phyloP scores from a whole-genome alignment of 805 yeast species.

The Metschnikowia continentalis region DNA sequence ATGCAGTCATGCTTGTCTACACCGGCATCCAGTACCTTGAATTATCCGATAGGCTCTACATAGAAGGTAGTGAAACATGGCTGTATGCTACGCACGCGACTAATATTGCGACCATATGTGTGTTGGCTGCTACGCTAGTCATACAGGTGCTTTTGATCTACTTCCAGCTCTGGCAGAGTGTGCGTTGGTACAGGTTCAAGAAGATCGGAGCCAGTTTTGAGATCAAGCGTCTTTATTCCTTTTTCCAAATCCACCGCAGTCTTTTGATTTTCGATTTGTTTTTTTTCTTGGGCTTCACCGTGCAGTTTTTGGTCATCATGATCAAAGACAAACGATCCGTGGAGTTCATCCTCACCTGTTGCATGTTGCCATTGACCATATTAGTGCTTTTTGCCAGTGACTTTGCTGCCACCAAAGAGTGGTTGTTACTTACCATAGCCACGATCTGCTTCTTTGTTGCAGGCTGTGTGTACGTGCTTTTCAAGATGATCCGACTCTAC shows the following conservation, averaged over 20 bases:
- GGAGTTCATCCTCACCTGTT: slow-evolving; percentile 45
- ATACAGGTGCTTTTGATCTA: slow-evolving; percentile 26
- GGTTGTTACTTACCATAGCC: slow-evolving; percentile 20
- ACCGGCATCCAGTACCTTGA: slow-evolving; percentile 46
- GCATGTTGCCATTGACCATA: slow-evolving; percentile 43
- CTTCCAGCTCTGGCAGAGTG: slow-evolving; percentile 33
- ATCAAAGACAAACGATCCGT: slow-evolving; percentile 30
- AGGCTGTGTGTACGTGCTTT: slow-evolving; percentile 44
- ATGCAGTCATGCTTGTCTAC: slow-evolving; percentile 41
- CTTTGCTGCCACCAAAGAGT: slow-evolving; percentile 34
- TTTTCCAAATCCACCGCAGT: slow-evolving; percentile 39
- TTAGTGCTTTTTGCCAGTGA: slow-evolving; percentile 34
- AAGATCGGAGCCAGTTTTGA: slow-evolving; percentile 45
- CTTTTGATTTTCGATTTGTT: slow-evolving; percentile 40
- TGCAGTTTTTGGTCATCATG: slow-evolving; percentile 47
- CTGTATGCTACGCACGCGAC: slow-evolving; percentile 31
- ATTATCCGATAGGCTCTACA: slow-evolving; percentile 23
- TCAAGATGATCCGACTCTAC: slow-evolving; percentile 43
- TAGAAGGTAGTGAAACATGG: slow-evolving; percentile 22
- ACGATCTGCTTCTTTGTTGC: slow-evolving; percentile 31
- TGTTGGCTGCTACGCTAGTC: slow-evolving; percentile 34
- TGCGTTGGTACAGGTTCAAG: slow-evolving; percentile 46
- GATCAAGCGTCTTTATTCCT: slow-evolving; percentile 32
- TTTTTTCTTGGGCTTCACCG: slow-evolving; percentile 48
- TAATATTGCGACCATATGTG: slow-evolving; percentile 41